These are phyloP conservation scores for Pythium sukuiense DNA, from an alignment of 352 stramenopile genomes.

Conservation along the genomic window DNA sequence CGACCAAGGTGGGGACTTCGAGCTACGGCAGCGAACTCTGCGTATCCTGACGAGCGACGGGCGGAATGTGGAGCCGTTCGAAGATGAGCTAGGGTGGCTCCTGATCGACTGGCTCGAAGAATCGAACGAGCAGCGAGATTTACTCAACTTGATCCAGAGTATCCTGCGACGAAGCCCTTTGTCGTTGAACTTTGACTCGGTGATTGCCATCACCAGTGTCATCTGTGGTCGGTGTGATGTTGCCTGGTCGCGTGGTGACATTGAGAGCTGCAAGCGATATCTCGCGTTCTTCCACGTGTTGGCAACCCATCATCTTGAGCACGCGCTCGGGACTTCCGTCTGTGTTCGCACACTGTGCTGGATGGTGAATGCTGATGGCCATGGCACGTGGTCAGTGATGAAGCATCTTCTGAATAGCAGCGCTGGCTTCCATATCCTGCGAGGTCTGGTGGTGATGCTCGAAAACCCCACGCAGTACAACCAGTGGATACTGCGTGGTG, in stretches of 20 bases:
- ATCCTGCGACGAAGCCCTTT: slow-evolving; percentile 62
- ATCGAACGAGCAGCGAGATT: slow-evolving; percentile 77
- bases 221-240: slow-evolving; percentile 67
- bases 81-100: slow-evolving; percentile 70
- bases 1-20: slow-evolving; percentile 47
- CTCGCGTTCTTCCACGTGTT: slow-evolving; percentile 80
- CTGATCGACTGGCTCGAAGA: slow-evolving; percentile 74
- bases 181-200: slow-evolving; percentile 57
- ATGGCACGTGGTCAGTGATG: slow-evolving; percentile 83
- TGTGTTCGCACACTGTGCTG: slow-evolving; percentile 79
- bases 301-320: slow-evolving; percentile 55
- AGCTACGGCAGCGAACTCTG: slow-evolving; percentile 62
- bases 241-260: slow-evolving; percentile 69
- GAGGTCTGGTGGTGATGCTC: slow-evolving; percentile 67
- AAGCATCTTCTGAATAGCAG: slow-evolving; percentile 69
- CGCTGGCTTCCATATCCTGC: slow-evolving; percentile 68
- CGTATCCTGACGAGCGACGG: slow-evolving; percentile 68
- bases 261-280: slow-evolving; percentile 70
- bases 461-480: slow-evolving; percentile 60
- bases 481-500: slow-evolving; percentile 74
- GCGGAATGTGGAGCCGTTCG: slow-evolving; percentile 63
- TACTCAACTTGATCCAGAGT: slow-evolving; percentile 72
- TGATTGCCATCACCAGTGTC: slow-evolving; percentile 70
- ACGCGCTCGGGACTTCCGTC: slow-evolving; percentile 53
- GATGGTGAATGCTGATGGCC: slow-evolving; percentile 81